Base-by-base conservation (phyloP, 805 yeast species). In the Barnettozyma siamensis region DNA sequence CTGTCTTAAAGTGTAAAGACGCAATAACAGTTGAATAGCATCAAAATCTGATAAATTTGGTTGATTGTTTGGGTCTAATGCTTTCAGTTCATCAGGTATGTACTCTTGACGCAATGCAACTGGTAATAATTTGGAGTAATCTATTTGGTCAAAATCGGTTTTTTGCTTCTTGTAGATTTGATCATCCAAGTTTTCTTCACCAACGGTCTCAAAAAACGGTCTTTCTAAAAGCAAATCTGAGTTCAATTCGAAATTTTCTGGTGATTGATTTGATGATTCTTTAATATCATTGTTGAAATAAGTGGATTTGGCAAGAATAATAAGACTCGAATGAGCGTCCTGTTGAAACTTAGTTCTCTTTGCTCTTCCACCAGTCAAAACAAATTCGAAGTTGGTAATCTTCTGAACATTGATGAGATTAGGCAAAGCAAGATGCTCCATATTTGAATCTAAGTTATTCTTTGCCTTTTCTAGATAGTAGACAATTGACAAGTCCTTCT, bases 341-440 rank as follows among this genome's bases (percentile, higher is more conserved):
- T 72, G 71, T 63, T 91, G 98, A 59, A 68, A 86, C 59, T 85
- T 85, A 4, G 98, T 91, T 56, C 93, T 72, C 57, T 80, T 83
- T 9, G 96, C 96, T 51, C 80, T 80, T 42, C 93, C 85, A 50
- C 98, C 98, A 1, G 97, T 84, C 35, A 91, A 64, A 1, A 81
- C 74, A 48, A 81, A 74, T 37, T 74, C 65, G 35, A 88, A 69
- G 1, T 76, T 73, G 0, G 88, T 77, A 10, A 82, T 56, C 12
- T 73, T 70, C 33, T 76, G 73, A 2, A 80, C 86, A 46, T 72
- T 72, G 2, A 65, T 60, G 45, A 85, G 64, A 5, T 76, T 69
- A 7, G 79, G 77, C 18, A 72, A 60, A 1, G 83, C 70, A 27
- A 79, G 58, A 47, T 78, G 75, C 54, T 85, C 94, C 19, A 83